Percentiles rank a stretch among this genome's conserved stretches.
Evolutionary conservation across 2,329 filamentous ascomycete species (phyloP).

Genomic region (Fusarium siculi): DNA sequence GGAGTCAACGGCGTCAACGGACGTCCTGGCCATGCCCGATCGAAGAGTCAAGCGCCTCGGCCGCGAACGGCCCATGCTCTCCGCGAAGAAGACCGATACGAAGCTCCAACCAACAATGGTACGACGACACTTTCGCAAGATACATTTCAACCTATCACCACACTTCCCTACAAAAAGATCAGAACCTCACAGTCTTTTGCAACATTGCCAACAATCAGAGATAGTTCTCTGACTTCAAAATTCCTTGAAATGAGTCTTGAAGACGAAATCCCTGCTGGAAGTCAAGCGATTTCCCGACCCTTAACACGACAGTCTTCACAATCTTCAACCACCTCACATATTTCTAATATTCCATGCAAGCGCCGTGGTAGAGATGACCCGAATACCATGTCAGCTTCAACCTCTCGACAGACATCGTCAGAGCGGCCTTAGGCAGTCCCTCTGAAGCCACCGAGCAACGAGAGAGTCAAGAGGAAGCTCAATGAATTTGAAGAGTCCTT

Average conservation of each 20-base stretch:
- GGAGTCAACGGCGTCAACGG: slow-evolving; percentile 46
- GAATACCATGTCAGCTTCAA: slow-evolving; percentile 18
- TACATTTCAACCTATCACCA: slow-evolving; percentile 15
- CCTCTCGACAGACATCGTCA: slow-evolving; percentile 28
- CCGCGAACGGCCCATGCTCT: slow-evolving; percentile 55
- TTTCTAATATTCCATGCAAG: slow-evolving; percentile 45
- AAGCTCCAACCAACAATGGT: slow-evolving; percentile 51
- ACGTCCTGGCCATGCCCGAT: slow-evolving; percentile 60
- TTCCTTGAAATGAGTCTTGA: slow-evolving; percentile 55
- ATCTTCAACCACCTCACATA: slow-evolving; percentile 36
- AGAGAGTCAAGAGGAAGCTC: slow-evolving; percentile 47
- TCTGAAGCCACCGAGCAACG: slow-evolving; percentile 49
- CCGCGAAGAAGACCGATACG: slow-evolving; percentile 52
- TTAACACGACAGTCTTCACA: slow-evolving; percentile 38
- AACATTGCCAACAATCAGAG: slow-evolving; percentile 50
- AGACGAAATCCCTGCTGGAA: slow-evolving; percentile 47
- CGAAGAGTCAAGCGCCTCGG: slow-evolving; percentile 52
- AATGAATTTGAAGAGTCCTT: slow-evolving; percentile 48
- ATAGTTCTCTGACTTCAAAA: slow-evolving; percentile 55
- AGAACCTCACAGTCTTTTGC: slow-evolving; percentile 44
- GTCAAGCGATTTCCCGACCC: slow-evolving; percentile 60
- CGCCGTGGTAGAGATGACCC: slow-evolving; percentile 40
- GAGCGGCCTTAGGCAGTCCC: slow-evolving; percentile 47
- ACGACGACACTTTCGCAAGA: slow-evolving; percentile 42
- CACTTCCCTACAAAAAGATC: slow-evolving; percentile 41